Base-by-base conservation (phyloP, 257 asterid species). In the Nyctanthes arbortristis region DNA sequence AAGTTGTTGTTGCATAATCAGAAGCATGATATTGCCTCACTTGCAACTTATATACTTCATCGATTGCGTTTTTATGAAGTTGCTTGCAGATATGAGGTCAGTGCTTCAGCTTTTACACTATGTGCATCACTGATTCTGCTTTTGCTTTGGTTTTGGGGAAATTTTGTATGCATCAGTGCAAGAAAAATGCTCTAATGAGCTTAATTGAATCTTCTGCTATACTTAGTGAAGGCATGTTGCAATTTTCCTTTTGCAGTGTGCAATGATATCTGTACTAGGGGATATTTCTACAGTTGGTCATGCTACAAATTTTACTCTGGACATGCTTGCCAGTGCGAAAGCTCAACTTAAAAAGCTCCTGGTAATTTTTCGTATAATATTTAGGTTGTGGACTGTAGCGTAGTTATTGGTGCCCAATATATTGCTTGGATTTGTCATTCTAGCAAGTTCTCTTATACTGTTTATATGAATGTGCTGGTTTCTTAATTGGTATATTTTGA, bases 71-170 rank as follows among this genome's bases (percentile, higher is more conserved):
- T 85, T 40, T 94, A 91, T 84, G 99, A 94, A 86, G 90, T 89
- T 80, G 87, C 97, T 74, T 88, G 95, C 56, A 82, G 93, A 91
- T 91, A 86, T 73, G 99, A 94, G 96, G 99, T 94, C 84, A 65
- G 52, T 71, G 70, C 40, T 78, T 43, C 73, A 72, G 12, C 82
- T n/a, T 67, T 70, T n/a, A 27, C 66, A 27, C 28, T 61, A 30
- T 64, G 47, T 37, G 22, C 62, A 14, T 71, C 78, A 25, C 52
- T 65, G 66, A 63, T 16, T 24, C 30, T 54, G 40, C 58, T 37
- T 58, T 36, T 68, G 7, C 16, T 33, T 35, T 35, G 56, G 28
- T 27, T 36, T 49, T 22, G 47, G 40, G 32, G 16, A 24, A 22
- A 14, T 32, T 33, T 56, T 31, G 32, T 67, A 36, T 37, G 24